A percentile compares a stretch with the other conserved stretches of the same genome.
These are phyloP conservation scores for Candida chilensis DNA, from an alignment of 805 yeast genomes.

Conservation along the genomic window DNA sequence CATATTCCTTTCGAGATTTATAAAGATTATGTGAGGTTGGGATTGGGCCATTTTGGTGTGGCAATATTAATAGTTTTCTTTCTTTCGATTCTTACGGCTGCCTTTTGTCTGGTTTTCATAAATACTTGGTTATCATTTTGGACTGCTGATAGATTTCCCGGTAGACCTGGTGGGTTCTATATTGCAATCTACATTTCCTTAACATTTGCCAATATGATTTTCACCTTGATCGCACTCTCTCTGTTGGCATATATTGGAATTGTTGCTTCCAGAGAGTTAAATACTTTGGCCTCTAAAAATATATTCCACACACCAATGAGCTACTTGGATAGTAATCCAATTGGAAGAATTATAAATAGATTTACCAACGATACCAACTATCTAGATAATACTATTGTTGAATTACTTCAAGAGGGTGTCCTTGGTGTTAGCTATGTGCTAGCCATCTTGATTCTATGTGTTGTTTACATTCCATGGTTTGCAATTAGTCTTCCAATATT, in stretches of 20 bases:
- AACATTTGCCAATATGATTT: constrained; percentile 27
- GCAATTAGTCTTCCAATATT: constrained; percentile 33
- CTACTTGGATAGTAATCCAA: constrained; percentile 78
- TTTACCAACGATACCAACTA: constrained; percentile 86
- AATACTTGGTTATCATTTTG: constrained; percentile 25
- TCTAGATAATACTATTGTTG: constrained; percentile 70
- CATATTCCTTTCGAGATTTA: constrained; percentile 12
- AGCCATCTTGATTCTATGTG: constrained; percentile 13
- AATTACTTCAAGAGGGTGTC: constrained; percentile 53
- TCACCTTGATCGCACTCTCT: constrained; percentile 31
- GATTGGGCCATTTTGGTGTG: constrained; percentile 11
- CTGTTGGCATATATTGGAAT: constrained; percentile 40
- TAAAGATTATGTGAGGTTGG: constrained; percentile 11
- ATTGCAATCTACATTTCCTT: constrained; percentile 34
- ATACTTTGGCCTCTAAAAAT: constrained; percentile 47
- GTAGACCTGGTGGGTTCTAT: constrained; percentile 2
- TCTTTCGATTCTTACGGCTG: constrained; percentile 8
- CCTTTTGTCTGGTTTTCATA: constrained; percentile 27
- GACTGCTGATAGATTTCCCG: constrained; percentile 4
- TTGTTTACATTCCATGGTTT: constrained; percentile 32
- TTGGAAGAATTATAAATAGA: constrained; percentile 79
- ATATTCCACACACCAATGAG: constrained; percentile 75
- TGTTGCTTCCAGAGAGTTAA: constrained; percentile 48
- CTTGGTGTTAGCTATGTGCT: constrained; percentile 37
- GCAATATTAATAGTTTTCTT: constrained; percentile 4